Base-by-base conservation (phyloP, 2,329 filamentous ascomycete species). In the Sporothrix variecibatus region DNA sequence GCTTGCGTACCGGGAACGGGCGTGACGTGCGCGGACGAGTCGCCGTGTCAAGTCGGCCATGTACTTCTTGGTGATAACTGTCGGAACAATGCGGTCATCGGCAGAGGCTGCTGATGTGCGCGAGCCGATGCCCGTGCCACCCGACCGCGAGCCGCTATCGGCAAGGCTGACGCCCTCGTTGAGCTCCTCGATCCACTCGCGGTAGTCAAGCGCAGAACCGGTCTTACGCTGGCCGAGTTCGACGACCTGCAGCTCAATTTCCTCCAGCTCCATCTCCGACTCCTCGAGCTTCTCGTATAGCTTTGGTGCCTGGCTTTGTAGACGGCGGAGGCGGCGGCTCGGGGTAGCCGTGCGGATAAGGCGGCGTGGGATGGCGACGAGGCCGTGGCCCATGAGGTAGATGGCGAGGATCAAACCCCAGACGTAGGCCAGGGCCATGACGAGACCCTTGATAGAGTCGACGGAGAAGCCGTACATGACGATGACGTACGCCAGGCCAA, bases 131-230 rank as follows among this genome's bases (percentile, higher is more conserved):
- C 38, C 73, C 5, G 53, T 80, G 26, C 84, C 64, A 81, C 79
- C 62, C 82, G 82, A 80, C 72, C 86, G 83, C 2, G 87, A 85
- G 58, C 85, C 85, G 3, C 86, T 84, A 77, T 95, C 93, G 1
- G 91, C 89, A 6, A 94, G 82, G 78, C 89, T 91, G 62, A 91
- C 90, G 76, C 92, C 89, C 76, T 98, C 95, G 2, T 90, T 91
- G 43, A 99, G 85, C 80, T 99, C 96, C 77, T 98, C 95, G 77
- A 99, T 97, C 96, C 96, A 99, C 78, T 97, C 95, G 77, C 91
- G 90, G 79, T 95, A 96, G 58, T 92, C 88, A 72, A 86, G 85
- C 5, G 93, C 91, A 31, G 90, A 93, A 20, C 93, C 94, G 2
- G 89, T 91, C 84, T 97, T 98, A 77, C 94, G 89, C 77, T 91